These are phyloP conservation scores for Erythrophleum ivorense DNA, from an alignment of 331 rosid species.

Conservation along the genomic window DNA sequence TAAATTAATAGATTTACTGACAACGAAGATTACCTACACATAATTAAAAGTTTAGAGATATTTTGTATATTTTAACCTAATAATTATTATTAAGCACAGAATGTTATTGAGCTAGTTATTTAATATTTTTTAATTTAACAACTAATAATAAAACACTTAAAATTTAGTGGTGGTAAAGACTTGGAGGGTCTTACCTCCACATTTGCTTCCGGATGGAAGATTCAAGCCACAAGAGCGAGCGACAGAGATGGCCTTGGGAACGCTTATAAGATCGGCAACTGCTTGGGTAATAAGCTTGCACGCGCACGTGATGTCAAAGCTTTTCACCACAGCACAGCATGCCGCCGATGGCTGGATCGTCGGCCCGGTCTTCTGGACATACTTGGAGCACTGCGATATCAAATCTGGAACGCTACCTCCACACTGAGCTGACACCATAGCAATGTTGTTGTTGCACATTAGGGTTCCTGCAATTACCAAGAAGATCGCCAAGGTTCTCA, in stretches of 20 bases:
- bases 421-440: conserved; percentile 44
- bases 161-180: no score
- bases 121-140: no score
- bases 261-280: conserved; percentile 23
- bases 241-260: conserved; percentile 44
- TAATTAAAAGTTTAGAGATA: no score
- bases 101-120: no score
- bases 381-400: conserved; percentile 28
- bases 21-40: no score
- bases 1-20: no score
- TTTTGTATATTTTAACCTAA: no score
- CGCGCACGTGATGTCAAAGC: conserved; percentile 36
- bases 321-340: conserved; percentile 46
- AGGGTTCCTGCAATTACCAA: conserved; percentile 32
- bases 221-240: conserved; percentile 48
- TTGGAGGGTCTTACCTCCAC: conserved; percentile 49
- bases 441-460: conserved; percentile 11
- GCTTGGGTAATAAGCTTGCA: conserved; percentile 43
- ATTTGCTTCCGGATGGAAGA: conserved; percentile 43
- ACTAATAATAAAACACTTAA: no score
- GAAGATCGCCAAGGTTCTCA: conserved; percentile 26
- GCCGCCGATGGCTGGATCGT: conserved; percentile 36
- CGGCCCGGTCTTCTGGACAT: conserved; percentile 44
- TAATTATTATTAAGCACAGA: no score
- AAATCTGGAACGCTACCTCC: conserved; percentile 27